Evolutionary conservation across 2,329 filamentous ascomycete species (phyloP).

Genomic region (Pestalotiopsis sp.): DNA sequence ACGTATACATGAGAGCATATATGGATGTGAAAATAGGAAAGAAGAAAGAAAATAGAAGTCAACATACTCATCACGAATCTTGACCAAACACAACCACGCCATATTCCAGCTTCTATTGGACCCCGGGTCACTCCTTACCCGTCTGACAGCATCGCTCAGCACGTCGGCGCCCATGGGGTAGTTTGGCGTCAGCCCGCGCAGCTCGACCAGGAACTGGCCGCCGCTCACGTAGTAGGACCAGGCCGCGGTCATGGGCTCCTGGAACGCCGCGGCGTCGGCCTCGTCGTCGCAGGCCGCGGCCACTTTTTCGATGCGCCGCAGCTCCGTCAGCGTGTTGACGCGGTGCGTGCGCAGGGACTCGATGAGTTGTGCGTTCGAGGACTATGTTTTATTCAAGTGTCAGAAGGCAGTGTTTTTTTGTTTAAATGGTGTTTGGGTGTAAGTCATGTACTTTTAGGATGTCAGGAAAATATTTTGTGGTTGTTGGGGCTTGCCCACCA

Average conservation of each 20-base stretch:
- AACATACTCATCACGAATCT: constrained; percentile 67
- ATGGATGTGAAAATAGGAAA: not conserved
- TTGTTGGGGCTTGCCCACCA: not conserved
- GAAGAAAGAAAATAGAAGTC: not conserved
- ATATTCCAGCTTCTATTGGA: constrained; percentile 77
- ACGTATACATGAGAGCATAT: not conserved
- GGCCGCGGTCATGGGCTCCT: constrained; percentile 68
- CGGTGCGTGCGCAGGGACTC: constrained; percentile 66
- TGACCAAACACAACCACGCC: constrained; percentile 71
- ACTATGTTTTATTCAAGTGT: constrained; percentile 20
- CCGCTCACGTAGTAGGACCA: constrained; percentile 71
- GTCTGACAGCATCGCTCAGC: constrained; percentile 65
- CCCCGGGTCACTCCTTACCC: constrained; percentile 65
- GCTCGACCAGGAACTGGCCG: constrained; percentile 70
- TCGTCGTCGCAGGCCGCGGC: constrained; percentile 61
- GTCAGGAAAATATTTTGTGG: no score
- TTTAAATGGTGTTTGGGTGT: accelerated
- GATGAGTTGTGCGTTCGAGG: constrained; percentile 56
- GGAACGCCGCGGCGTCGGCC: constrained; percentile 61
- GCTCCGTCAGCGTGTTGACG: constrained; percentile 74
- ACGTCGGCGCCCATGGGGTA: constrained; percentile 71
- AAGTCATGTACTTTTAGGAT: not conserved
- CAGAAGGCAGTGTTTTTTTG: not conserved
- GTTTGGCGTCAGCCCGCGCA: constrained; percentile 67
- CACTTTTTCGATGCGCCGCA: constrained; percentile 71